Percentiles rank a stretch among this genome's conserved stretches.
These are phyloP conservation scores for Grosmannia clavigera DNA, from an alignment of 2,329 filamentous ascomycete genomes.

Conservation along the genomic window DNA sequence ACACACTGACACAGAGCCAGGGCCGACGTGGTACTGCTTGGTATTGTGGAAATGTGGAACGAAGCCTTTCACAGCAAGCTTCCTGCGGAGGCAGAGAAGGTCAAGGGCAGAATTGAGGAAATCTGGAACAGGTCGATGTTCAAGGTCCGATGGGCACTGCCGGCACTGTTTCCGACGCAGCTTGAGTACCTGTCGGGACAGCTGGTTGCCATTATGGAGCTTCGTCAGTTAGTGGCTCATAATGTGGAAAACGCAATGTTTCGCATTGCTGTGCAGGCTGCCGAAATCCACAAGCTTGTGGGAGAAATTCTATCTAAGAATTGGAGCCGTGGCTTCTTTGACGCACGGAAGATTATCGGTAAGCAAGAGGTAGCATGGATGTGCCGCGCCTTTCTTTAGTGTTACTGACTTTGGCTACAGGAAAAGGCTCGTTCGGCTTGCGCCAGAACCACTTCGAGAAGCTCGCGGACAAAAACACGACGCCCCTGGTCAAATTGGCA, in stretches of 20 bases:
- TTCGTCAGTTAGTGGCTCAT: slow-evolving; percentile 1
- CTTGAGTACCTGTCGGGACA: not conserved
- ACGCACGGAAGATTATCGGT: not conserved
- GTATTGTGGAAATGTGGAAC: slow-evolving; percentile 5
- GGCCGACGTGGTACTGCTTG: not conserved
- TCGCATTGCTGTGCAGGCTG: not conserved
- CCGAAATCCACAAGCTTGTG: not conserved
- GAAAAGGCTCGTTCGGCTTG: not conserved
- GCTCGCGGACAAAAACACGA: not conserved
- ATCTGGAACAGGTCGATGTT: not conserved
- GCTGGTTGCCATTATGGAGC: not conserved
- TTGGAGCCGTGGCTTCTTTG: not conserved
- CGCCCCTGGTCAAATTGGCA: not conserved
- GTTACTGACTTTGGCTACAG: not conserved
- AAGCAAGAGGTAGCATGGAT: not conserved
- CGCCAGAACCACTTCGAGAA: not conserved
- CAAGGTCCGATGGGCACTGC: not conserved
- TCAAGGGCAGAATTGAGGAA: not conserved
- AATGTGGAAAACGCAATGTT: slow-evolving; percentile 2
- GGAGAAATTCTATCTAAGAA: not conserved
- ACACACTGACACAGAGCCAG: not conserved
- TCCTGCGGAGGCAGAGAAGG: not conserved
- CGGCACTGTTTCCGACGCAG: not conserved
- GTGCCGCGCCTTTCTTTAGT: not conserved
- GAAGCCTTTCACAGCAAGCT: not conserved